These are phyloP conservation scores for Globisporangium emineosum DNA, from an alignment of 352 stramenopile genomes.

Conservation along the genomic window DNA sequence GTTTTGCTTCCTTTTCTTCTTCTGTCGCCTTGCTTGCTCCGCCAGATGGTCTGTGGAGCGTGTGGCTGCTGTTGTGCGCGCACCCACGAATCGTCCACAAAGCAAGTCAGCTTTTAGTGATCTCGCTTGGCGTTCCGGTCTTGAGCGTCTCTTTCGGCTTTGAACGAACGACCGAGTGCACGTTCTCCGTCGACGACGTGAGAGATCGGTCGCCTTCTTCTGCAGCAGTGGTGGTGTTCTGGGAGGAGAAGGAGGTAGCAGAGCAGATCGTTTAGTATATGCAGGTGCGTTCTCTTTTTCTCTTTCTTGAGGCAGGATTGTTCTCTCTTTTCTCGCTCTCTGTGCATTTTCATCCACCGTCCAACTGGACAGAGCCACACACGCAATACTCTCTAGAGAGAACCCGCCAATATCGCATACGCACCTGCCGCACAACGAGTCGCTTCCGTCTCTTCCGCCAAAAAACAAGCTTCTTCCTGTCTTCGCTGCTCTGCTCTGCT, in stretches of 20 bases:
- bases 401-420: slow-evolving; percentile 7
- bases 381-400: background rate
- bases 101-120: background rate
- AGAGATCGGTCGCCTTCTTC: background rate
- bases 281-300: background rate
- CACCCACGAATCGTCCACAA: background rate
- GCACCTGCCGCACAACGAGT: background rate
- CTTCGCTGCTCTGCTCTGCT: background rate
- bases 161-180: background rate
- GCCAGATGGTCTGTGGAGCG: slow-evolving; percentile 1
- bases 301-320: background rate
- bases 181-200: background rate
- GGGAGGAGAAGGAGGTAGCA: background rate
- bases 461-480: slow-evolving; percentile 2
- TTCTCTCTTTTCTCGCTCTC: background rate
- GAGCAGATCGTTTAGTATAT: background rate
- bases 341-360: background rate
- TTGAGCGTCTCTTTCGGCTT: slow-evolving; percentile 9
- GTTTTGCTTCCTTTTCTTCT: background rate
- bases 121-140: background rate
- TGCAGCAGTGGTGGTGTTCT: background rate
- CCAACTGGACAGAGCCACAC: background rate
- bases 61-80: slow-evolving; percentile 1
- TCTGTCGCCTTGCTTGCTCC: background rate
- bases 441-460: slow-evolving; percentile 8